Evolutionary conservation across 139 green algal species (phyloP), one percentile per base, ranked within the genome.

Genomic region (Diplosphaera chodatii): DNA sequence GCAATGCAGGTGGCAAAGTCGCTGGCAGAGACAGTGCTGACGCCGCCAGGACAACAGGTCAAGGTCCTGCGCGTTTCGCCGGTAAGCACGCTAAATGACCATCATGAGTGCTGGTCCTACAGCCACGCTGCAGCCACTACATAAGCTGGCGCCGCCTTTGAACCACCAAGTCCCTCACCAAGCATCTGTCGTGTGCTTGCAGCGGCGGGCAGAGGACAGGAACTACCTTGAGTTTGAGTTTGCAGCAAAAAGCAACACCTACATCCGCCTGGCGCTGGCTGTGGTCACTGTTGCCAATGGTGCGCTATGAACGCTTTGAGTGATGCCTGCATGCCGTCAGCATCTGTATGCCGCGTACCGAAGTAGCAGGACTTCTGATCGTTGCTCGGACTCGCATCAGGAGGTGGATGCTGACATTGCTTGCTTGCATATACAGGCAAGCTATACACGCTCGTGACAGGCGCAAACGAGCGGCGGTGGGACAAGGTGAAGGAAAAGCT

Each of bases 191-290:
- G 15, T 4, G 78, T 40, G 18, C 18, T 0, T 76, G 68, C 84
- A 92, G 85, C 78, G 82, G 29, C 77, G 76, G 23, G 76, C 83
- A n/a, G 74, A 96, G 20, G 94, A 91, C 21, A 75, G 89, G 28
- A 87, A 74, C 23, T 98, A 98, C 82, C 94, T 93, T 74, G 84
- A 92, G 37, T 93, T 98, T 72, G 94, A 98, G 82, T 98, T 93
- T 78, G 86, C 84, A 0, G 85, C 90, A 18, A 85, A 93, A 68
- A 66, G 73, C 10, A 55, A 67, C 13, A 85, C 66, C 74, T 96
- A 91, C 85, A 93, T 80, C 30, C 80, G 93, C 8, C 92, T 97
- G 79, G 90, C 87, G 15, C 64, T 95, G 28, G 88, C 87, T 0
- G 84, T 87, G 0, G 90, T 93, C 18, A 85, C 85, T 33, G 82